Conservation (phyloP, 228 moss, liverwort and hornwort species). For the Sphagnum magellanicum region DNA sequence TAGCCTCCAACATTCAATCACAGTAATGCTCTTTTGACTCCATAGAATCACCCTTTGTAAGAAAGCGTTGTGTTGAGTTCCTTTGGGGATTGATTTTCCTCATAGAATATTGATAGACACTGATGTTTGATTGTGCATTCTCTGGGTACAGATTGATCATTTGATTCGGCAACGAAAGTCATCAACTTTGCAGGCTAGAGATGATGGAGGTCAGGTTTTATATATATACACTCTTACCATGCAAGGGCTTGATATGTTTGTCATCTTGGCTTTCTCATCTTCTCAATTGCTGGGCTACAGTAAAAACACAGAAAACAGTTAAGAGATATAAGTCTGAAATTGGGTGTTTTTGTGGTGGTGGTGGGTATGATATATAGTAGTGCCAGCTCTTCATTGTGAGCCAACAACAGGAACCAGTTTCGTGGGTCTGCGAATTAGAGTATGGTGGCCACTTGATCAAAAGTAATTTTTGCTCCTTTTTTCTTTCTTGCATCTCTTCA, state of each 20-base stretch:
- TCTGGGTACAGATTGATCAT: slow-evolving; percentile 29
- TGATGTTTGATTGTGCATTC: slow-evolving; percentile 5
- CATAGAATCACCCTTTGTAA: background rate
- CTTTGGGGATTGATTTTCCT: too few species aligned
- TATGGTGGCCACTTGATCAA: slow-evolving; percentile 87
- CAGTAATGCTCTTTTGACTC: slow-evolving; percentile 26
- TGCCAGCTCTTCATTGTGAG: slow-evolving; percentile 34
- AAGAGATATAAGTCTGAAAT: background rate
- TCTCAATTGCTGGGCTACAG: too few species aligned
- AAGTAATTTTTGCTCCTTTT: slow-evolving; percentile 22
- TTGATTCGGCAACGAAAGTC: slow-evolving; percentile 31
- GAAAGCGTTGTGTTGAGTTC: too few species aligned
- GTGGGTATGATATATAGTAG: slow-evolving; percentile 13
- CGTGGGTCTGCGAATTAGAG: slow-evolving; percentile 61
- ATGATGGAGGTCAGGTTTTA: slow-evolving; percentile 13
- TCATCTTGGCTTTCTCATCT: background rate
- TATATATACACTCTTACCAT: too few species aligned
- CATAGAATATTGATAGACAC: background rate
- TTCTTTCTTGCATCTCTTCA: background rate
- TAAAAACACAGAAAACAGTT: too few species aligned
- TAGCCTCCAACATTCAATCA: slow-evolving; percentile 40
- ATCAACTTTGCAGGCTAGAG: slow-evolving; percentile 29
- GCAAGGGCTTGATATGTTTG: too few species aligned
- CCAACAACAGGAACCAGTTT: slow-evolving; percentile 22
- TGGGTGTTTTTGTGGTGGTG: background rate